phyloP scores from a whole-genome alignment of 768 basidiomycete species.

The Suillus americanus region DNA sequence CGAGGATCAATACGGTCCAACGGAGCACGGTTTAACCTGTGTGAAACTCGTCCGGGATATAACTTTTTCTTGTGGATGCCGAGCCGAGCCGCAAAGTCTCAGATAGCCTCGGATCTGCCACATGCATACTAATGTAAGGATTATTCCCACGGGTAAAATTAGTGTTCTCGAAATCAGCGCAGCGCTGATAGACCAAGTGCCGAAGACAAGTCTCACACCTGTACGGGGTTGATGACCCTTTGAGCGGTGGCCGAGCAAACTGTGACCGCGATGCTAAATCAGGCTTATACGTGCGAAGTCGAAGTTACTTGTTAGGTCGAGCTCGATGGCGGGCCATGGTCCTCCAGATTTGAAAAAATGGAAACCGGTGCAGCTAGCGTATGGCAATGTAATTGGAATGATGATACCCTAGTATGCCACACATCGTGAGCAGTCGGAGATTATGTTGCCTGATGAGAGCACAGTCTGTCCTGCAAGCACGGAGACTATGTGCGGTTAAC shows the following conservation, averaged over 20 bases:
- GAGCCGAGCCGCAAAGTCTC: background rate
- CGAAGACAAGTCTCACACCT: slow-evolving; percentile 7
- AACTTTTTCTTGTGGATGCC: background rate
- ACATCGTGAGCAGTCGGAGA: background rate
- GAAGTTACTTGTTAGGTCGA: background rate
- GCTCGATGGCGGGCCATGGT: background rate
- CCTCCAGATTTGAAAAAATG: background rate
- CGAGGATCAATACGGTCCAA: background rate
- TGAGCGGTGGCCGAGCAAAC: slow-evolving; percentile 13
- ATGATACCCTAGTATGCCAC: background rate
- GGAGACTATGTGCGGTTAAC: background rate
- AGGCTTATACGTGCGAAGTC: slow-evolving; percentile 11
- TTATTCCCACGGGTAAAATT: slow-evolving; percentile 5
- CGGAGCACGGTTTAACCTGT: background rate
- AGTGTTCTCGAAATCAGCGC: background rate
- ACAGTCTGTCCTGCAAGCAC: slow-evolving; percentile 1
- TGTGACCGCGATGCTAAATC: slow-evolving; percentile 8
- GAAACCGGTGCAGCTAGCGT: background rate
- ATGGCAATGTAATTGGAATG: slow-evolving; percentile 1
- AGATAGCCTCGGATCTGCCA: background rate
- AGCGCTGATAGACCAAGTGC: slow-evolving; percentile 4
- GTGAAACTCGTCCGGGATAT: background rate
- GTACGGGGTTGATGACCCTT: slow-evolving; percentile 1
- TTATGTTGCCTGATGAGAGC: background rate
- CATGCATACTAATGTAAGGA: too few relatives aligned